Percentiles rank a stretch among this genome's conserved stretches.
Conservation (phyloP, 2,329 filamentous ascomycete species). For the Exserohilum rostratum region DNA sequence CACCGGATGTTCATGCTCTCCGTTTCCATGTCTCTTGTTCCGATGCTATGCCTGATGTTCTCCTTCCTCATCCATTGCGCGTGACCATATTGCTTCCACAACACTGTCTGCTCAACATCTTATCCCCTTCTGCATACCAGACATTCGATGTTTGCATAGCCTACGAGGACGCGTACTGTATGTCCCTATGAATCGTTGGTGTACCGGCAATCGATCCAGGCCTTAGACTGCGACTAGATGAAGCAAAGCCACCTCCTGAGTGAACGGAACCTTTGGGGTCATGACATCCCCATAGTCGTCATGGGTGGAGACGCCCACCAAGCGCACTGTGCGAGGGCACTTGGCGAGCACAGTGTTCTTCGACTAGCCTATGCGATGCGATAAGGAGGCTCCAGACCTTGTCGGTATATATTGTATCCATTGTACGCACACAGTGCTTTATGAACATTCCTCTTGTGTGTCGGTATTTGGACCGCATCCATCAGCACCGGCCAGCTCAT, state of each 20-base stretch:
- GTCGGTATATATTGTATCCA: background rate
- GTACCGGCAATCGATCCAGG: background rate
- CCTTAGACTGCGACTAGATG: background rate
- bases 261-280: background rate
- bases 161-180: background rate
- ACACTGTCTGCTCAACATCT: background rate
- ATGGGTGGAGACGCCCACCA: background rate
- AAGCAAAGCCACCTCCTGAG: slow-evolving; percentile 2
- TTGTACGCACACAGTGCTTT: background rate
- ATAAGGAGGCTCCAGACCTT: background rate
- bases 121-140: background rate
- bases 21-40: too few relatives aligned
- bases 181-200: background rate
- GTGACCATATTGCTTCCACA: background rate
- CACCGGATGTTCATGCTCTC: too few relatives aligned
- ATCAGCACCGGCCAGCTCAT: background rate
- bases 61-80: background rate
- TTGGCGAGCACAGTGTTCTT: background rate
- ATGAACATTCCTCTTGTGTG: background rate
- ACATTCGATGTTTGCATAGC: background rate
- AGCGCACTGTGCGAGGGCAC: background rate
- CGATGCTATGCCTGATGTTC: too few relatives aligned
- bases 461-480: background rate
- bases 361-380: background rate
- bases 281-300: background rate